phyloP scores from a whole-genome alignment of 768 basidiomycete species.

The Boletus speciosus region DNA sequence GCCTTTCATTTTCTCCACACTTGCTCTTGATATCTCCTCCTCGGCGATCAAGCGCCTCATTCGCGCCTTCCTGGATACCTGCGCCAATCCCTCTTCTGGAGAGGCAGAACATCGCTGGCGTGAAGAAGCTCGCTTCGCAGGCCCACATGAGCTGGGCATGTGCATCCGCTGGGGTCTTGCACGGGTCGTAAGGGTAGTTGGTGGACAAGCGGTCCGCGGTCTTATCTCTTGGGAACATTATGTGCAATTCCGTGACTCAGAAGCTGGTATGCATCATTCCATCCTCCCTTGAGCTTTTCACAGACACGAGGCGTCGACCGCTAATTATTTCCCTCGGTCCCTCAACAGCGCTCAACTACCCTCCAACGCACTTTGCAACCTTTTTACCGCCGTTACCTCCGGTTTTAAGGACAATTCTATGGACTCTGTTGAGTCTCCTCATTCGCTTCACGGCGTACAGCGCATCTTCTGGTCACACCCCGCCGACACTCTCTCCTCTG shows the following conservation, averaged over 20 bases:
- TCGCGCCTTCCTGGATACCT: constrained; percentile 73
- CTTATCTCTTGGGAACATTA: constrained; percentile 85
- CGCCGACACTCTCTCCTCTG: constrained; percentile 82
- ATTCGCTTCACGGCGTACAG: constrained; percentile 82
- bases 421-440: constrained; percentile 76
- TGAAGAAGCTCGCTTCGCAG: constrained; percentile 81
- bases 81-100: constrained; percentile 32
- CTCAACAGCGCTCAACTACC: constrained; percentile 54
- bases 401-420: constrained; percentile 55
- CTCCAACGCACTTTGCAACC: constrained; percentile 65
- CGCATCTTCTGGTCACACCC: constrained; percentile 83
- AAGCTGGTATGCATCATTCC: constrained; percentile 60
- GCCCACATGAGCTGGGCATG: constrained; percentile 87
- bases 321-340: constrained; percentile 18
- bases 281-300: constrained; percentile 20
- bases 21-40: constrained; percentile 80
- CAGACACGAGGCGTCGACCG: constrained; percentile 18
- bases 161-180: constrained; percentile 90
- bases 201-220: constrained; percentile 74
- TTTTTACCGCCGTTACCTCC: constrained; percentile 57
- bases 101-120: constrained; percentile 59
- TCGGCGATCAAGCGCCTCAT: constrained; percentile 75
- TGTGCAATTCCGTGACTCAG: constrained; percentile 73
- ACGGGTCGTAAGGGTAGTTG: constrained; percentile 66
- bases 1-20: constrained; percentile 87